A percentile compares a stretch with the other conserved stretches of the same genome.
These are phyloP conservation scores for barrel medic (Medicago truncatula) DNA, from an alignment of 306 rosid species.

Conservation along the genomic window MtrunA17r5.0-ANR NC_053044.1:55706501-55707000, in stretches of 20 bases:
- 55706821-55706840: neutral
- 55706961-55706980: slow-evolving; percentile 10
- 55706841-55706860: neutral
- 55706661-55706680: neutral
- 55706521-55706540: too few relatives aligned
- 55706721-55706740: neutral
- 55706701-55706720: too few relatives aligned
- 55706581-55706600: neutral
- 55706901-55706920: neutral
- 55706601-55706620: neutral
- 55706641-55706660: too few relatives aligned
- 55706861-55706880: slow-evolving; percentile 6
- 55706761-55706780: neutral
- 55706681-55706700: too few relatives aligned
- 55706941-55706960: slow-evolving; percentile 19
- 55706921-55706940: neutral
- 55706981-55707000: neutral
- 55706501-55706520: too few relatives aligned
- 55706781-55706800: slow-evolving; percentile 34
- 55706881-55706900: neutral
- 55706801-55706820: slow-evolving; percentile 19
- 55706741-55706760: neutral
- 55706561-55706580: neutral
- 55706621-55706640: neutral
- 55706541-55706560: too few relatives aligned